Conservation (phyloP, 306 rosid species). For the Purshia tridentata region DNA sequence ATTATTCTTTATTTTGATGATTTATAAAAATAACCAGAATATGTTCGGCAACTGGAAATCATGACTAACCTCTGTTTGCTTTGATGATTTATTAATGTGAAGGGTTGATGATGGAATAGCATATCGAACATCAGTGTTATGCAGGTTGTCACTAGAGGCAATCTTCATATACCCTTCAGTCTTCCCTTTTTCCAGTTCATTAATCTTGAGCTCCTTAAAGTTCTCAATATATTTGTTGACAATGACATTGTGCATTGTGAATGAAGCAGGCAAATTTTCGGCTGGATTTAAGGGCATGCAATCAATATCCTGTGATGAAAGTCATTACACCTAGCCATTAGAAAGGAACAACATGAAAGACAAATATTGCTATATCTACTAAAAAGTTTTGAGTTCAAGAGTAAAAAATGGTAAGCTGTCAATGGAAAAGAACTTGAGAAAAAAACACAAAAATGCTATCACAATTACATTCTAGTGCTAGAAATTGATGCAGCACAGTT, state of each 20-base stretch:
- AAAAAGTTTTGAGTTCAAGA: neutral
- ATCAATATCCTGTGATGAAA: constrained; percentile 74
- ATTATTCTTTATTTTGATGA: neutral
- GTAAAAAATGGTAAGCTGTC: neutral
- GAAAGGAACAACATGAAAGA: constrained; percentile 6
- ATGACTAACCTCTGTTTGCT: constrained; percentile 51
- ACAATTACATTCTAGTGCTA: neutral
- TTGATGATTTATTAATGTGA: constrained; percentile 46
- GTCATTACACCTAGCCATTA: constrained; percentile 26
- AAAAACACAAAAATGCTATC: neutral
- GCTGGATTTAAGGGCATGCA: constrained; percentile 87
- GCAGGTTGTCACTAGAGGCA: constrained; percentile 41
- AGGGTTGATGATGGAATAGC: constrained; percentile 40
- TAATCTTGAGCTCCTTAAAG: constrained; percentile 45
- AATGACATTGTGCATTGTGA: constrained; percentile 39
- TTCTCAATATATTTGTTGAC: constrained; percentile 46
- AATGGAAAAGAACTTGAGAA: neutral
- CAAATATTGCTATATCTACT: neutral
- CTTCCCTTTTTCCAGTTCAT: constrained; percentile 48
- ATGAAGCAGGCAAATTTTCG: constrained; percentile 73
- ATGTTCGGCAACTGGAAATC: constrained; percentile 16
- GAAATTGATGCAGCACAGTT: neutral
- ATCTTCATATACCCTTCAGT: constrained; percentile 43
- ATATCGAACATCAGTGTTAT: constrained; percentile 37
- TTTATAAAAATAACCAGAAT: neutral